A percentile compares a stretch with the other conserved stretches of the same genome.
phyloP scores from a whole-genome alignment of 1,284 basidiomycete species.

The Marasmius tenuissimus region DNA sequence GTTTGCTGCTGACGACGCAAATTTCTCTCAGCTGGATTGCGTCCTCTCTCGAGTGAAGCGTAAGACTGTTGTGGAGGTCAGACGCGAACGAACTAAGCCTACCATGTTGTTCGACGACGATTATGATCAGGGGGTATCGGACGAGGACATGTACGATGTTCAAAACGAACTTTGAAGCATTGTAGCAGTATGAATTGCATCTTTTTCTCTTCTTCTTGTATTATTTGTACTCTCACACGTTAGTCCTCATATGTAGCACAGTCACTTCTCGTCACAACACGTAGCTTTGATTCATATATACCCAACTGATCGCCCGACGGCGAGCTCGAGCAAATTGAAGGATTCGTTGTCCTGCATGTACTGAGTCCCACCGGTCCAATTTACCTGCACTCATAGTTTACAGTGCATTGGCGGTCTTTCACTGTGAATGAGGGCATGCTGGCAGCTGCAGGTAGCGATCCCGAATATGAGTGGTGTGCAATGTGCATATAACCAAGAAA shows the following conservation, averaged over 20 bases:
- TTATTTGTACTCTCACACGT: not conserved
- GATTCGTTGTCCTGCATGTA: too few relatives aligned
- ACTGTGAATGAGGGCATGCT: too few relatives aligned
- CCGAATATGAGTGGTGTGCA: too few relatives aligned
- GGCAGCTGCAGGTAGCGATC: too few relatives aligned
- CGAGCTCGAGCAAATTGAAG: too few relatives aligned
- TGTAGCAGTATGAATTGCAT: not conserved
- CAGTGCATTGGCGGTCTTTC: too few relatives aligned
- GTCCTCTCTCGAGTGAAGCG: conserved; percentile 78
- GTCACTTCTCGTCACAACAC: not conserved
- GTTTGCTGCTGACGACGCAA: conserved; percentile 80
- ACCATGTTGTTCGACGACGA: not conserved
- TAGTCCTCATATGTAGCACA: not conserved
- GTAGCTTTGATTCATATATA: not conserved
- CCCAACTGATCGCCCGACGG: too few relatives aligned
- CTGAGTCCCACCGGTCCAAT: too few relatives aligned
- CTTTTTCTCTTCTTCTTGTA: not conserved
- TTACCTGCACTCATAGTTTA: too few relatives aligned
- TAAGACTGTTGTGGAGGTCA: conserved; percentile 50
- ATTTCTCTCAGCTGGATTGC: conserved; percentile 84
- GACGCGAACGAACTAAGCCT: conserved; percentile 21
- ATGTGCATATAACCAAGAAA: too few relatives aligned
- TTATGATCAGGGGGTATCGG: not conserved
- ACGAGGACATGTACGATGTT: not conserved
- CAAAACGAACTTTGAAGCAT: not conserved